Base-by-base conservation (phyloP, 1,284 basidiomycete species). In the Afroboletus lepidellus region DNA sequence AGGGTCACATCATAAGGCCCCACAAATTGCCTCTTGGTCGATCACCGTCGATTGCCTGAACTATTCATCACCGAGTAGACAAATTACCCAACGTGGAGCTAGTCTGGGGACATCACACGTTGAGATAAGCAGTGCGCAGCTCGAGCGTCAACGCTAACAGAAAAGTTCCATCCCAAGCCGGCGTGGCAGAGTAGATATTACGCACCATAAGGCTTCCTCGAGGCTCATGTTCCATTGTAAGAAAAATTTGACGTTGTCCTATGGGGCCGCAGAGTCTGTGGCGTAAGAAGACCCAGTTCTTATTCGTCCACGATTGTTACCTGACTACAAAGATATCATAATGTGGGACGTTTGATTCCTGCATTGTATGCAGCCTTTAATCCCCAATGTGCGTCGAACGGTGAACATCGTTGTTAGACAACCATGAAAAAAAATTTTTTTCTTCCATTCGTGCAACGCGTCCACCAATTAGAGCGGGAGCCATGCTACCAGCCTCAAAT, bases 401-500 rank as follows among this genome's bases (percentile, higher is more conserved):
- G n/a, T n/a, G n/a, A n/a, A n/a, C n/a, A n/a, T n/a, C n/a, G n/a
- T n/a, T n/a, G n/a, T n/a, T n/a, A n/a, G n/a, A 37, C 33, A 27
- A 44, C 21, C 34, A 16, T 20, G 32, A n/a, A n/a, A n/a, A n/a
- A n/a, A n/a, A n/a, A n/a, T 41, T 12, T 16, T 39, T 37, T 34
- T 29, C 23, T 37, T 43, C 8, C 29, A 32, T 43, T 23, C 12
- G 27, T 46, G 41, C 27, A 24, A 38, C 27, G 15, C 20, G 6
- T 37, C 41, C 34, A 46, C 21, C 8, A 24, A 33, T n/a, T 16
- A 4, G 15, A 27, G 23, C 24, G 24, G 12, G 25, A 45, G 13
- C 30, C 25, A 20, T 15, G 18, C 24, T 21, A 18, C 27, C 48
- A 32, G 7, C 18, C 41, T 67, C 62, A 81, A 42, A 80, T 21